Evolutionary conservation across 352 stramenopile species (phyloP).

Genomic region (Globisporangium acanthophoron): DNA sequence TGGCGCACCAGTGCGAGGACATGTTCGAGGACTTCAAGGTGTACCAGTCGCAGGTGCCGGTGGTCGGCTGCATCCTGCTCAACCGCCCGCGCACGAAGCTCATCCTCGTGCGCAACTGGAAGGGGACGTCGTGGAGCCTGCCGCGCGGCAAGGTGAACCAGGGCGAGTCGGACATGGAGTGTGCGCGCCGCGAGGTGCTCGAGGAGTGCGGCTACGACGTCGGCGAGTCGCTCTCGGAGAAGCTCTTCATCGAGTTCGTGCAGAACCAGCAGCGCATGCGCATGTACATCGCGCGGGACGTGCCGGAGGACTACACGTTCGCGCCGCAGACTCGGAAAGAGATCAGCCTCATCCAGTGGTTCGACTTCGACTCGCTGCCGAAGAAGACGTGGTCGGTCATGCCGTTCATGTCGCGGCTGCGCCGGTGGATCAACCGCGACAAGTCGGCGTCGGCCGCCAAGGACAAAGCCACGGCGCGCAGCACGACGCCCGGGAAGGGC

Average conservation of each 20-base stretch:
- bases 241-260: constrained; percentile 82
- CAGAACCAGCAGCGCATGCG: constrained; percentile 87
- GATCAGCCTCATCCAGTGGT: constrained; percentile 92
- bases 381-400: constrained; percentile 93
- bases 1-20: constrained; percentile 84
- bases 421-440: constrained; percentile 86
- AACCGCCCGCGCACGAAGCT: constrained; percentile 85
- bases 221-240: constrained; percentile 62
- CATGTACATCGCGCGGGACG: constrained; percentile 89
- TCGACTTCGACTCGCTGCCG: constrained; percentile 84
- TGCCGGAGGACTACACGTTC: constrained; percentile 91
- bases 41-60: constrained; percentile 93
- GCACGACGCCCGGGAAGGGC: constrained; percentile 32
- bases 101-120: constrained; percentile 90
- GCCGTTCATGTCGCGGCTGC: constrained; percentile 89
- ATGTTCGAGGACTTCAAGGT: constrained; percentile 93
- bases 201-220: constrained; percentile 92
- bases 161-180: constrained; percentile 84
- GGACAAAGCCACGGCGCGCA: constrained; percentile 30
- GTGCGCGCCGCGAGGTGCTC: constrained; percentile 86
- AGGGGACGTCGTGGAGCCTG: constrained; percentile 90
- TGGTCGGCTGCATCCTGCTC: constrained; percentile 92
- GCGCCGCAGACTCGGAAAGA: constrained; percentile 93
- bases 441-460: constrained; percentile 33
- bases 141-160: constrained; percentile 93